Percentiles rank a stretch among this genome's conserved stretches.
Evolutionary conservation across 805 yeast genomes (phyloP).

Genomic region (Zygosaccharomyces bailii): DNA sequence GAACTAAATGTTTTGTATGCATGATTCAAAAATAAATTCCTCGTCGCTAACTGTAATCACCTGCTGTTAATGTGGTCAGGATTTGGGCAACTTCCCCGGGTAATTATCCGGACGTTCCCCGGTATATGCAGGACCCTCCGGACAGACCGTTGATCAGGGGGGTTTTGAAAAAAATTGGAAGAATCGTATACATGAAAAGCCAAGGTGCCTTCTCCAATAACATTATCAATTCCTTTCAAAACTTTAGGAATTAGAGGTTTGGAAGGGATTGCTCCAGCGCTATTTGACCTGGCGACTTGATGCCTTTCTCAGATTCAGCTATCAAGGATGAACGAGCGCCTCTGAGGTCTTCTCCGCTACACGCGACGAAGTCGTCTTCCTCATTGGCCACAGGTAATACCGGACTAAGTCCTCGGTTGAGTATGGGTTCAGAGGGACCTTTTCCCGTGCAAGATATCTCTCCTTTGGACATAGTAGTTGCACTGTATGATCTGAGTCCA

Average conservation of each 20-base stretch:
- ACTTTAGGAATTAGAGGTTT: not conserved
- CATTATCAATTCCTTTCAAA: not conserved
- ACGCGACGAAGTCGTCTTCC: slow-evolving; percentile 1
- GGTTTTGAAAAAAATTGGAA: slow-evolving; percentile 1
- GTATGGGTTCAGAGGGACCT: not conserved
- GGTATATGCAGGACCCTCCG: not conserved
- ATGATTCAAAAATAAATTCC: too few species aligned
- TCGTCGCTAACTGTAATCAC: too few species aligned
- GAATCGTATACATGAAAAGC: slow-evolving; percentile 1
- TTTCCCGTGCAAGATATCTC: slow-evolving; percentile 11
- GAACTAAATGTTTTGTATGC: too few species aligned
- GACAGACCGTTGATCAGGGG: slow-evolving; percentile 4
- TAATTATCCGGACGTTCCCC: not conserved
- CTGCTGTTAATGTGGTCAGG: not conserved
- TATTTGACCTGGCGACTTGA: slow-evolving; percentile 1
- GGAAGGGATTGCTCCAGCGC: not conserved
- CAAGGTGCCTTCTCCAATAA: not conserved
- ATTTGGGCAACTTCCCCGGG: not conserved
- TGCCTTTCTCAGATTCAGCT: slow-evolving; percentile 6
- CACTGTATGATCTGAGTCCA: slow-evolving; percentile 18
- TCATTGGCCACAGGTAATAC: slow-evolving; percentile 1
- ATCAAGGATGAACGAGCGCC: slow-evolving; percentile 5
- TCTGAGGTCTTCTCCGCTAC: slow-evolving; percentile 4
- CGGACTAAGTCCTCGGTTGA: not conserved
- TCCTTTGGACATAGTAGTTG: slow-evolving; percentile 25